Conservation (phyloP, 2,329 filamentous ascomycete genomes). For the Aspergillus felis region DNA sequence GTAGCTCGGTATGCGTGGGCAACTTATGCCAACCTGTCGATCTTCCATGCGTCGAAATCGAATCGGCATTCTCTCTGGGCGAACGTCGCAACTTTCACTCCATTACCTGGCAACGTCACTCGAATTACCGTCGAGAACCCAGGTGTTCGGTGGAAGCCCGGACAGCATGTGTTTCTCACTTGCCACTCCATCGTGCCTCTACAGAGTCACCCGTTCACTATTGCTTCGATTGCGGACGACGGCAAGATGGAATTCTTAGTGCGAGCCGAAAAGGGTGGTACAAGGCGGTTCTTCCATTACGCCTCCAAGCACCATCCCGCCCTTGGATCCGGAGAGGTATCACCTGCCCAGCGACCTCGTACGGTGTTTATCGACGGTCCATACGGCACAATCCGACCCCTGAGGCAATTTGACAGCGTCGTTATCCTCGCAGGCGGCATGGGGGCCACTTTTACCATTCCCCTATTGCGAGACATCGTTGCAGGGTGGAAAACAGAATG, state of each 20-base stretch:
- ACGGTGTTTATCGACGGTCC: slow-evolving; percentile 52
- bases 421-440: slow-evolving; percentile 58
- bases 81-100: slow-evolving; percentile 44
- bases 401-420: slow-evolving; percentile 59
- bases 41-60: slow-evolving; percentile 32
- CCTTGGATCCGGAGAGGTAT: slow-evolving; percentile 15
- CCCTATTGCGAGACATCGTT: slow-evolving; percentile 54
- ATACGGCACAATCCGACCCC: slow-evolving; percentile 48
- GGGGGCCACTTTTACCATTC: slow-evolving; percentile 57
- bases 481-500: slow-evolving; percentile 41
- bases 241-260: slow-evolving; percentile 55
- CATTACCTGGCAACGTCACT: slow-evolving; percentile 54
- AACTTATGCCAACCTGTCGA: slow-evolving; percentile 39
- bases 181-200: slow-evolving; percentile 55
- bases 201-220: slow-evolving; percentile 63
- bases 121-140: slow-evolving; percentile 54
- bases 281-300: slow-evolving; percentile 48
- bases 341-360: slow-evolving; percentile 16
- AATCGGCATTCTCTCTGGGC: slow-evolving; percentile 28
- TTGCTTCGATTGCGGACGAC: slow-evolving; percentile 54
- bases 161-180: slow-evolving; percentile 61
- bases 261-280: slow-evolving; percentile 52
- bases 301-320: slow-evolving; percentile 41
- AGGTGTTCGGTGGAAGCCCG: slow-evolving; percentile 56
- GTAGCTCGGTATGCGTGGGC: slow-evolving; percentile 33